Base-by-base conservation (phyloP, 306 rosid species). In the Abrus pulchellus region DNA sequence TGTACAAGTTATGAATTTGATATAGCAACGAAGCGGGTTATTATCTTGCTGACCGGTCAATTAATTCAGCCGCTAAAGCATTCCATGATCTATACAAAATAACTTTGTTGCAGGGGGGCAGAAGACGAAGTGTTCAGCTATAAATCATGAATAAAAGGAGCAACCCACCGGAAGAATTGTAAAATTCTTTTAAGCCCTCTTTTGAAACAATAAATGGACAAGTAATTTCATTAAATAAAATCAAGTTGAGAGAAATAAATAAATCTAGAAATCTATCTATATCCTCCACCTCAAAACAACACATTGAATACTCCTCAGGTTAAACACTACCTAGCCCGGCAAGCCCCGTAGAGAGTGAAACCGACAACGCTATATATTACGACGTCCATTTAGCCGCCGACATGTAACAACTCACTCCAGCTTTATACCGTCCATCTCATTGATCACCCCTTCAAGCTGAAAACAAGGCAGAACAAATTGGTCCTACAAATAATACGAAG, bases 361-460 rank as follows among this genome's bases (percentile, higher is more conserved):
- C 44, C 81, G 14, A 55, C 40, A 48, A 47, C 20, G 20, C 32
- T 3, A 70, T 64, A 30, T 41, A 40, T 10, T 62, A n/a, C 13
- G 11, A 72, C n/a, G 30, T 43, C 43, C 47, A 69, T 64, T 9
- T 47, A 60, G 20, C 9, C 47, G 27, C 43, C 41, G 7, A 41
- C 6, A 48, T 12, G 68, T 14, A 62, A 29, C 83, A 61, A 45
- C 83, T 92, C 91, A 89, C 12, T 94, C 97, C 84, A 92, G 88
- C 90, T 91, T 94, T 80, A 94, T 68, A 77, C 88, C 72, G 79
- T 92, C 98, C 93, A 92, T 53, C 40, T 92, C 94, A 45, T 85
- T 90, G 83, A 92, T 94, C 83, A 90, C 85, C 83, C 90, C 94
- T 81, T 94, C 97, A 62, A 94, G 93, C 98, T 94, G 94, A 49